Base-by-base conservation (phyloP, 2,329 filamentous ascomycete genomes). In the Juglanconis juglandina region DNA sequence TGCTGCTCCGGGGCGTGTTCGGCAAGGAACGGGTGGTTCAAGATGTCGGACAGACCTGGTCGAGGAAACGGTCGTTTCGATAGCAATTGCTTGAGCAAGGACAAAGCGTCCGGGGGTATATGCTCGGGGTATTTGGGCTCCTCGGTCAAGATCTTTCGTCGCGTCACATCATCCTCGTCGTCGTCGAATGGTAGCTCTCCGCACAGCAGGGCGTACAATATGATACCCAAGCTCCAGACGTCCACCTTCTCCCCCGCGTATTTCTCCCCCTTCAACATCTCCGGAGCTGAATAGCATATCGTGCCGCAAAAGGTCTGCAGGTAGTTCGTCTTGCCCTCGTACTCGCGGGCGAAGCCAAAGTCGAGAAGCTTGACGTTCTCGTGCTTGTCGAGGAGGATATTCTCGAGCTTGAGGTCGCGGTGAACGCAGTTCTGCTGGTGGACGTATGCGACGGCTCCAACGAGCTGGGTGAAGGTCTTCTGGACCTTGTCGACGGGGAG, bases 221-320 rank as follows among this genome's bases (percentile, higher is more conserved):
- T 95, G 58, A 96, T 88, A 11, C 91, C 91, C 66, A 96, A 72
- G 69, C 91, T 95, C 91, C 91, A 99, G 4, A 99, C 92, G 70
- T 99, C 95, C 53, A 99, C 94, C 77, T 97, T 98, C 77, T 97
- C 92, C 33, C 92, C 94, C 0, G 93, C 95, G 72, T 99, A 99
- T 74, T 96, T 98, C 74, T 99, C 95, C 44, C 93, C 95, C 73
- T 95, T 96, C 46, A 99, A 82, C 95, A 99, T 99, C 75, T 99
- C 95, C 2, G 95, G 95, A 2, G 95, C 95, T 58, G 92, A 96
- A 75, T 99, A 99, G 77, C 94, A 98, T 64, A 99, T 89, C 0
- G 95, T 99, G 5, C 95, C 95, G 73, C 95, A 99, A 75, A 96
- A 99, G 1, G 95, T 99, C 75, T 98, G 94, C 58, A 99, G 78